These are phyloP conservation scores for Saitoella complicata DNA, from an alignment of 805 yeast genomes.

Conservation along the genomic window DNA sequence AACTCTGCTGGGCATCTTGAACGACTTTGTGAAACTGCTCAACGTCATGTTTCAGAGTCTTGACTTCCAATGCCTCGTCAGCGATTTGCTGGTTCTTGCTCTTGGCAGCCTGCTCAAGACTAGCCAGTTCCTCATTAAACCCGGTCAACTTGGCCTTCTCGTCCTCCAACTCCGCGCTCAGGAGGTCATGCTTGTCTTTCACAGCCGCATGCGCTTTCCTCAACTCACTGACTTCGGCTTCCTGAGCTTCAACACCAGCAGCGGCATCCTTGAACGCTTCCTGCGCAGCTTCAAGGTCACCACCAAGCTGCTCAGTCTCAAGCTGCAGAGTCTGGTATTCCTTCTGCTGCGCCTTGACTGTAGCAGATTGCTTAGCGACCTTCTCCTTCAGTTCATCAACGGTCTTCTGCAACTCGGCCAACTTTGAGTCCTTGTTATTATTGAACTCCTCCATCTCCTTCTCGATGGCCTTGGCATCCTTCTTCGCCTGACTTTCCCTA, in stretches of 20 bases:
- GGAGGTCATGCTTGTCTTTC: not conserved
- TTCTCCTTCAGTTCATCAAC: conserved; percentile 27
- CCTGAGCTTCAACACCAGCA: conserved; percentile 7
- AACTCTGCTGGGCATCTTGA: conserved; percentile 15
- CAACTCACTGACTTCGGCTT: conserved; percentile 15
- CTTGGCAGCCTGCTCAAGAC: conserved; percentile 20
- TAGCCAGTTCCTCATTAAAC: conserved; percentile 59
- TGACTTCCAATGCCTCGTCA: conserved; percentile 16
- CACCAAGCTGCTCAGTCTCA: conserved; percentile 49
- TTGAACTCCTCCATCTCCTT: conserved; percentile 71
- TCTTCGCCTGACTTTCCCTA: conserved; percentile 20
- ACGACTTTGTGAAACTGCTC: conserved; percentile 15
- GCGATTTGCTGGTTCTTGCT: conserved; percentile 16
- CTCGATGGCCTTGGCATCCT: conserved; percentile 40
- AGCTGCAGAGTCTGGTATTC: conserved; percentile 47
- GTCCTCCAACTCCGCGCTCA: not conserved
- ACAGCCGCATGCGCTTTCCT: conserved; percentile 1
- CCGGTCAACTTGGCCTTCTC: conserved; percentile 40
- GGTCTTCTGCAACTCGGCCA: conserved; percentile 40
- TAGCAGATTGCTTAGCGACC: conserved; percentile 23
- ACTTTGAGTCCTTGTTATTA: conserved; percentile 62
- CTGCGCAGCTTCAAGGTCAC: conserved; percentile 29
- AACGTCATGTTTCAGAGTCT: conserved; percentile 18
- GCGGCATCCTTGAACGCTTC: conserved; percentile 8
- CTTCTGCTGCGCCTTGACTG: conserved; percentile 33